These are phyloP conservation scores for Ilyonectria mors-panacis DNA, from an alignment of 2,329 filamentous ascomycete genomes.

Conservation along the genomic window DNA sequence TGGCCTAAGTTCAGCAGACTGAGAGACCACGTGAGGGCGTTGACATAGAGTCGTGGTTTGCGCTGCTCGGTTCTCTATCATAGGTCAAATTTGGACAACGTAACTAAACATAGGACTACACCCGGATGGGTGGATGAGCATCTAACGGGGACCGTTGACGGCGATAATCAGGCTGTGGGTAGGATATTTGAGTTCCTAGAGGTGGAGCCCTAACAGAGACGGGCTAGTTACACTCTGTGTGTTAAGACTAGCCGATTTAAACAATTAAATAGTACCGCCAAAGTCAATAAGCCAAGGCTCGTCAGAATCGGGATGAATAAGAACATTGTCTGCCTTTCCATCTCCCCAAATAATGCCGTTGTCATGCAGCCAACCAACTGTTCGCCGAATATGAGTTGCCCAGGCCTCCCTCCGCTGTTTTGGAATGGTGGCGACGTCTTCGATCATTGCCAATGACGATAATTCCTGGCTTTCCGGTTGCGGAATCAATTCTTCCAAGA, in stretches of 20 bases:
- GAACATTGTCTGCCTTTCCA: constrained; percentile 34
- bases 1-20: no score
- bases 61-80: no score
- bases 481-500: constrained; percentile 17
- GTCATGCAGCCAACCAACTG: constrained; percentile 25
- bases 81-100: no score
- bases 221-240: neutral
- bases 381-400: constrained; percentile 30
- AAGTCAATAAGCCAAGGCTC: constrained; percentile 36
- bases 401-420: constrained; percentile 16
- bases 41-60: no score
- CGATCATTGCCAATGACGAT: constrained; percentile 8
- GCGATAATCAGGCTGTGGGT: constrained; percentile 30
- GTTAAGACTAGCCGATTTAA: no score
- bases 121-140: constrained; percentile 33
- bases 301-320: constrained; percentile 28
- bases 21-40: no score
- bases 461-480: neutral
- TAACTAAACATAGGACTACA: no score
- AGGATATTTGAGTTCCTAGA: constrained; percentile 29
- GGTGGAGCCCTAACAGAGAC: neutral
- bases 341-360: constrained; percentile 35
- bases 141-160: constrained; percentile 23
- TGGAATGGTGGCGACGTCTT: neutral
- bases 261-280: no score